Evolutionary conservation across 2,329 filamentous ascomycete genomes (phyloP), one percentile per base, ranked within the genome.

Genomic region (Trichoderma citrinoviride): DNA sequence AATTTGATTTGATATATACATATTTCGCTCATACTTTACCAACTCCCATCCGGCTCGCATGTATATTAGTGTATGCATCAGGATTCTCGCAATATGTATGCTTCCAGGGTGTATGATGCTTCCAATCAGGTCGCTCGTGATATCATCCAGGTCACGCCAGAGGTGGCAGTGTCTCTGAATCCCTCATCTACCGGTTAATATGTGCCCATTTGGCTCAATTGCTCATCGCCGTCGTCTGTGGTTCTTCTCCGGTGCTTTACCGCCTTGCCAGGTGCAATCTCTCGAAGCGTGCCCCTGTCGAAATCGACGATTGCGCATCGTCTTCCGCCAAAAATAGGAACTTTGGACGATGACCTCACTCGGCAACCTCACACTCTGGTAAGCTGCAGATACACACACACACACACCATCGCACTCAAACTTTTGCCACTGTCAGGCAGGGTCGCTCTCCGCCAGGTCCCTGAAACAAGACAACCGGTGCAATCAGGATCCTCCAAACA

Each of bases 151-250:
- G 57, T 61, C 57, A 61, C 57, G 57, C 57, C 57, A 61, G 57
- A 61, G 43, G 57, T 61, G 57, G 47, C 57, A 61, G 57, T 61
- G 47, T 61, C 37, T 61, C 37, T 61, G 57, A 61, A 61, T 61
- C 47, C 57, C 57, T 62, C 60, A 62, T 62, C 47, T 62, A 54
- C 60, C 60, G 60, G 60, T 62, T 62, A 62, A 62, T 62, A 53
- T 62, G 60, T 17, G 43, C 40, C 12, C 60, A 54, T 15, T 46
- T 52, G 60, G 60, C 60, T 62, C 60, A 62, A 62, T 62, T 53
- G 23, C 17, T 37, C n/a, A 21, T n/a, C 33, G 17, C 49, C 40
- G 10, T 25, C 37, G 40, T 29, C 40, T 29, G 25, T 33, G 29
- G 7, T 43, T 61, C 50, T 41, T 29, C 44, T 61, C 44, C 46